Conservation (phyloP, 371 early-diverging fungal species). For the Saksenaea oblongispora region DNA sequence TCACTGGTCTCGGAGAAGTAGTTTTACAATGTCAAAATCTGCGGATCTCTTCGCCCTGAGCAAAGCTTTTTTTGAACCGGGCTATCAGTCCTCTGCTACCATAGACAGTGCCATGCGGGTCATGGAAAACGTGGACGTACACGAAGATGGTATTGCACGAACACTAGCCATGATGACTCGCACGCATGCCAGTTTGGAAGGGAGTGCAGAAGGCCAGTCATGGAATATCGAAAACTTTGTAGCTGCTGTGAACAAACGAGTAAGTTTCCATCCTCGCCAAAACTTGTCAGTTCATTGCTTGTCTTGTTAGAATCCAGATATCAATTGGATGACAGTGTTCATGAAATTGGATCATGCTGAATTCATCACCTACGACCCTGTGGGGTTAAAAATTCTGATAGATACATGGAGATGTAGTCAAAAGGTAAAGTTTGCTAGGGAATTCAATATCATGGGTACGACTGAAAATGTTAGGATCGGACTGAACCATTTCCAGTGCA, state of each 20-base stretch:
- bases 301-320: slow-evolving; percentile 38
- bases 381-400: slow-evolving; percentile 64
- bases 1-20: neutral
- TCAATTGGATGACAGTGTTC: slow-evolving; percentile 68
- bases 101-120: slow-evolving; percentile 33
- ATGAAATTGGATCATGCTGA: slow-evolving; percentile 68
- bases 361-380: slow-evolving; percentile 57
- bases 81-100: slow-evolving; percentile 27
- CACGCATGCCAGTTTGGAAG: slow-evolving; percentile 30
- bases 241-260: slow-evolving; percentile 30
- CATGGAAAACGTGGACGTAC: slow-evolving; percentile 30
- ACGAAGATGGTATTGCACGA: slow-evolving; percentile 35
- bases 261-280: slow-evolving; percentile 1
- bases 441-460: neutral
- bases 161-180: slow-evolving; percentile 35
- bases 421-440: slow-evolving; percentile 46
- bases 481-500: slow-evolving; percentile 67
- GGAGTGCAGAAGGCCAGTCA: slow-evolving; percentile 25
- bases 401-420: slow-evolving; percentile 59
- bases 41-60: slow-evolving; percentile 19
- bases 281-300: neutral
- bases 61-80: slow-evolving; percentile 33
- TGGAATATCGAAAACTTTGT: slow-evolving; percentile 44
- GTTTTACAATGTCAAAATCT: slow-evolving; percentile 16
- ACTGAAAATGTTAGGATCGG: slow-evolving; percentile 1